Percentiles rank a stretch among this genome's conserved stretches.
phyloP scores from a whole-genome alignment of 169 alveolate species.

The Toxoplasma gondii region DNA sequence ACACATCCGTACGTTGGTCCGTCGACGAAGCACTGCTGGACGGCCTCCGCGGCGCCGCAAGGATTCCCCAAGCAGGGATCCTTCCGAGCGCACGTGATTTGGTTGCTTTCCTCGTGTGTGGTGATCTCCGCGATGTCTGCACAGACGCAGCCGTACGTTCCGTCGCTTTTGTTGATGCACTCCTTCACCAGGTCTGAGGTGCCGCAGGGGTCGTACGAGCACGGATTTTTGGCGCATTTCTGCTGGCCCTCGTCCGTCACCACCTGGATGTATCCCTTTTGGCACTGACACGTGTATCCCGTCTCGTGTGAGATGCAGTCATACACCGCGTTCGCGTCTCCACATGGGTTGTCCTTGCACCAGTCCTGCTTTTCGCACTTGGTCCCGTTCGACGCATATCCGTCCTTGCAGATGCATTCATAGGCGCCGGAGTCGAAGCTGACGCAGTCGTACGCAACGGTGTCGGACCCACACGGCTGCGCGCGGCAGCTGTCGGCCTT shows the following conservation, averaged over 20 bases:
- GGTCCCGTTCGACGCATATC: not conserved
- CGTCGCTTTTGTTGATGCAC: not conserved
- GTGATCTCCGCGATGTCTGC: not conserved
- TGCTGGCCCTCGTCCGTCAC: not conserved
- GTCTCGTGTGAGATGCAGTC: not conserved
- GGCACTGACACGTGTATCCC: not conserved
- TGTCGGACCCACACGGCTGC: not conserved
- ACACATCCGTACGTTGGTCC: slow-evolving; percentile 1
- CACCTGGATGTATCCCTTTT: not conserved
- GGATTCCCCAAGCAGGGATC: slow-evolving; percentile 3
- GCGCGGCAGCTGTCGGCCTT: not conserved
- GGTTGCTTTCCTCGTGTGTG: not conserved
- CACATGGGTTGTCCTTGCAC: slow-evolving; percentile 41
- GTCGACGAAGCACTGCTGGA: not conserved
- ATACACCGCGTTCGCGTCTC: slow-evolving; percentile 33
- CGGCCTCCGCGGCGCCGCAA: not conserved
- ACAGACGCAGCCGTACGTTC: slow-evolving; percentile 16
- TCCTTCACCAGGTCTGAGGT: not conserved
- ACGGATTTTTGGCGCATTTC: not conserved
- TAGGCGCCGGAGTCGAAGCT: not conserved
- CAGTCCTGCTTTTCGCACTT: slow-evolving; percentile 14
- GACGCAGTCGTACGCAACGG: not conserved
- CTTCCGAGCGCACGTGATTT: not conserved
- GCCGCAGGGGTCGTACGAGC: slow-evolving; percentile 13
- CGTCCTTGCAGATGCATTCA: slow-evolving; percentile 26